A percentile compares a stretch with the other conserved stretches of the same genome.
Conservation (phyloP, 257 asterid genomes). For the Solanum megistacrolobum region DNA sequence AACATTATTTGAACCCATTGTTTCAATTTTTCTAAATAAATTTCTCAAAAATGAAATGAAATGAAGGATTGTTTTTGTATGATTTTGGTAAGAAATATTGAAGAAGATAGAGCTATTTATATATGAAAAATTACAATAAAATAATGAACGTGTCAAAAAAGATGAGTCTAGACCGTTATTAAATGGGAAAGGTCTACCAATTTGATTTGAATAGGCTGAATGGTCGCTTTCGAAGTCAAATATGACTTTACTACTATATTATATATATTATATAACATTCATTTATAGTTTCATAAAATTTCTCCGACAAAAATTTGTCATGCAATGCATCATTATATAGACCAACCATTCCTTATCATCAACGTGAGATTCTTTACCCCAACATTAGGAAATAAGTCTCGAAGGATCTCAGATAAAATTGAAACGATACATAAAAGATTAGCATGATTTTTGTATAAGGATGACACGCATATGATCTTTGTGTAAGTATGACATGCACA, state of each 20-base stretch:
- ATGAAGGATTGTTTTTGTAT: neutral
- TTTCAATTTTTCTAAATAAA: neutral
- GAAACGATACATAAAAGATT: no score
- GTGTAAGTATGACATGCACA: no score
- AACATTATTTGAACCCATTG: neutral
- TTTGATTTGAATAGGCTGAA: neutral
- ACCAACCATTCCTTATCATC: neutral
- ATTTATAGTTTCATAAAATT: neutral
- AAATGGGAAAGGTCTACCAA: neutral
- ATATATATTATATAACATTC: neutral
- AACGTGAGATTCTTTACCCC: neutral
- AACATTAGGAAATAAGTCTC: neutral
- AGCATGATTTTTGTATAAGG: no score
- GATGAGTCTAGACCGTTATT: neutral
- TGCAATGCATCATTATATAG: neutral
- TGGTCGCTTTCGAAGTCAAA: neutral
- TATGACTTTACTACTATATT: neutral
- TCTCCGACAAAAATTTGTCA: neutral
- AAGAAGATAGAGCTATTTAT: neutral
- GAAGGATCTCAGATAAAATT: no score
- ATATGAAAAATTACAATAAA: neutral
- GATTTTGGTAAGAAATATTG: neutral
- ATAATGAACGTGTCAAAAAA: neutral
- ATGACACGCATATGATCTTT: no score
- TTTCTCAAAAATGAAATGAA: neutral